A percentile compares a stretch with the other conserved stretches of the same genome.
Evolutionary conservation across 2,329 filamentous ascomycete genomes (phyloP).

Genomic region (Penicillium brasilianum): DNA sequence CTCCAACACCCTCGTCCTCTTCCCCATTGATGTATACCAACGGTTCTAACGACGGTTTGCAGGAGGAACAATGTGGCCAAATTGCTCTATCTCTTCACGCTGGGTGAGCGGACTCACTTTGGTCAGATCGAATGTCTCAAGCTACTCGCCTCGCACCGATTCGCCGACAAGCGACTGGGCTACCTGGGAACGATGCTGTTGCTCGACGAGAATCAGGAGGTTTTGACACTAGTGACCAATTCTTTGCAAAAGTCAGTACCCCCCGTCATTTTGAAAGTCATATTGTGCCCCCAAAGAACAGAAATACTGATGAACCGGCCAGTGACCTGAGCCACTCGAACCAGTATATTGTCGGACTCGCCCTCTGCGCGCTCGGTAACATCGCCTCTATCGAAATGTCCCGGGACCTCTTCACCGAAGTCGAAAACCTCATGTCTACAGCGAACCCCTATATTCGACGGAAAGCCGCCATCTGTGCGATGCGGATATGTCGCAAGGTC

Average conservation of each 20-base stretch:
- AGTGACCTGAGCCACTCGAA: slow-evolving; percentile 97
- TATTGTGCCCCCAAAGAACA: background rate
- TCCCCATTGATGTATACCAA: slow-evolving; percentile 7
- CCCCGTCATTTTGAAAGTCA: background rate
- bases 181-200: slow-evolving; percentile 96
- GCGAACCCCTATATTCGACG: slow-evolving; percentile 97
- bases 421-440: slow-evolving; percentile 88
- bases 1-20: slow-evolving; percentile 10
- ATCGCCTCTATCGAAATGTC: slow-evolving; percentile 99
- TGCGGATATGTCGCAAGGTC: slow-evolving; percentile 98
- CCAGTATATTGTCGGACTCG: slow-evolving; percentile 96
- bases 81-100: slow-evolving; percentile 94
- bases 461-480: slow-evolving; percentile 97
- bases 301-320: slow-evolving; percentile 41
- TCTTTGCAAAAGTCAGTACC: slow-evolving; percentile 88
- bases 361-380: slow-evolving; percentile 94
- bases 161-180: slow-evolving; percentile 94
- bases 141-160: slow-evolving; percentile 91
- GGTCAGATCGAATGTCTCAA: slow-evolving; percentile 99
- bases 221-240: slow-evolving; percentile 94
- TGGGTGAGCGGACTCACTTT: slow-evolving; percentile 97
- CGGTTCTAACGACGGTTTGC: slow-evolving; percentile 33
- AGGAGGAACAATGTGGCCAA: slow-evolving; percentile 99
- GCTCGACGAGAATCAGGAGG: slow-evolving; percentile 97
- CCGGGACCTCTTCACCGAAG: slow-evolving; percentile 92